Evolutionary conservation across 139 green algal species (phyloP).

Genomic region (Picochlorum sp.): DNA sequence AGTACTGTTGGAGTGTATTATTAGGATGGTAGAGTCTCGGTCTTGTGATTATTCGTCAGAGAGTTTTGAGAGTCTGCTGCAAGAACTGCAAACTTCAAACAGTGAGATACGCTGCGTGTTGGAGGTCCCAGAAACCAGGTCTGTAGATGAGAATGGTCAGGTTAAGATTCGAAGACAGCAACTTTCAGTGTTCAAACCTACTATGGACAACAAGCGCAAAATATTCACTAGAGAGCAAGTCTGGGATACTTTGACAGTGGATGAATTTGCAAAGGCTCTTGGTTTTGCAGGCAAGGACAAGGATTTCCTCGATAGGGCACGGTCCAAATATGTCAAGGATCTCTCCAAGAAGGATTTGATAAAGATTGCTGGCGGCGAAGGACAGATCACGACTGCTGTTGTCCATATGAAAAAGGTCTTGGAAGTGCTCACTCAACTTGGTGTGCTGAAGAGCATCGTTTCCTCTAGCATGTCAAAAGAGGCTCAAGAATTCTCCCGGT

Average conservation of each 20-base stretch:
- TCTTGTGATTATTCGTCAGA: not conserved
- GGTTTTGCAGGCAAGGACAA: not conserved
- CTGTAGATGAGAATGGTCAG: not conserved
- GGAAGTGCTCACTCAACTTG: slow-evolving; percentile 14
- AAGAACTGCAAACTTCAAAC: too few relatives aligned
- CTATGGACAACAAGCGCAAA: not conserved
- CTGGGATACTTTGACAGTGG: not conserved
- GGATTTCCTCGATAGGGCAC: not conserved
- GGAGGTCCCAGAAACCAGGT: too few relatives aligned
- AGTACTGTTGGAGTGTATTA: not conserved
- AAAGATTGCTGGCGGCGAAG: too few relatives aligned
- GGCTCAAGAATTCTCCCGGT: not conserved
- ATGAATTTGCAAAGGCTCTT: slow-evolving; percentile 9
- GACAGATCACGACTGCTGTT: not conserved
- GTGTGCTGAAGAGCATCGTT: slow-evolving; percentile 7
- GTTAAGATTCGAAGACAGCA: not conserved
- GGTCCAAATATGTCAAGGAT: not conserved
- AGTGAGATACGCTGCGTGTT: too few relatives aligned
- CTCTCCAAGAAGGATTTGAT: not conserved
- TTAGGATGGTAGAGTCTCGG: not conserved
- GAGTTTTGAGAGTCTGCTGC: too few relatives aligned
- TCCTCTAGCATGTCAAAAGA: not conserved
- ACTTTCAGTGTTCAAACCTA: not conserved
- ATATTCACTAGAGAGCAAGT: not conserved
- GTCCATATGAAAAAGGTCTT: slow-evolving; percentile 8